These are phyloP conservation scores for Daedaleopsis nitida DNA, from an alignment of 768 basidiomycete genomes.

Conservation along the genomic window DNA sequence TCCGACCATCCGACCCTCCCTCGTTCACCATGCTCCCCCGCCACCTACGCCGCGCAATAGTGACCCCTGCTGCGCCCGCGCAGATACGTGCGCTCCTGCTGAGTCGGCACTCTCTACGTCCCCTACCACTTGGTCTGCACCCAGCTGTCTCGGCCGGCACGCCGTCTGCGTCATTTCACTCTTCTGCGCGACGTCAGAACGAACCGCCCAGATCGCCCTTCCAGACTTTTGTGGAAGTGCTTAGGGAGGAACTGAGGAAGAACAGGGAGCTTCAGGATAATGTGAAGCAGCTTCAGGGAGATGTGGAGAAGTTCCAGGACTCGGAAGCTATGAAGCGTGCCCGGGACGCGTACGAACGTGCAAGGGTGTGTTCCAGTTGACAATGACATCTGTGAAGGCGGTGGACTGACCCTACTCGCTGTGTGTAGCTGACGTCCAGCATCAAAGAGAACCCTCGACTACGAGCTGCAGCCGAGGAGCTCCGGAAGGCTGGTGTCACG, in stretches of 20 bases:
- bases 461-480: constrained; percentile 90
- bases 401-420: too few species aligned
- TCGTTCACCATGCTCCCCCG: constrained; percentile 46
- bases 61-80: constrained; percentile 30
- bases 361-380: constrained; percentile 64
- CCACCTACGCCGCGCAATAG: constrained; percentile 44
- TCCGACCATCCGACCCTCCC: not conserved
- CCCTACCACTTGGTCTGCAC: constrained; percentile 35
- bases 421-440: constrained; percentile 65
- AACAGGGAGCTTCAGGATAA: constrained; percentile 95
- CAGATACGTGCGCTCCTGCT: constrained; percentile 28
- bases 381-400: too few species aligned
- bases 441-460: constrained; percentile 95
- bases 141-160: constrained; percentile 18
- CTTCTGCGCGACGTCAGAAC: constrained; percentile 55
- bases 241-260: constrained; percentile 91
- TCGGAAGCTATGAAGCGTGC: constrained; percentile 95
- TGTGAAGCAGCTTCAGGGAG: constrained; percentile 95
- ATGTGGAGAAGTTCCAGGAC: constrained; percentile 96
- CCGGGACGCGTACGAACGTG: constrained; percentile 89
- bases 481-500: constrained; percentile 86
- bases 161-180: constrained; percentile 49
- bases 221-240: constrained; percentile 92
- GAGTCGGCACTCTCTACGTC: constrained; percentile 18
- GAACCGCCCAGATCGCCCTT: constrained; percentile 91